A percentile compares a stretch with the other conserved stretches of the same genome.
Conservation (phyloP, 176 grass and related monocot genomes). For the Zoysia pacifica region DNA sequence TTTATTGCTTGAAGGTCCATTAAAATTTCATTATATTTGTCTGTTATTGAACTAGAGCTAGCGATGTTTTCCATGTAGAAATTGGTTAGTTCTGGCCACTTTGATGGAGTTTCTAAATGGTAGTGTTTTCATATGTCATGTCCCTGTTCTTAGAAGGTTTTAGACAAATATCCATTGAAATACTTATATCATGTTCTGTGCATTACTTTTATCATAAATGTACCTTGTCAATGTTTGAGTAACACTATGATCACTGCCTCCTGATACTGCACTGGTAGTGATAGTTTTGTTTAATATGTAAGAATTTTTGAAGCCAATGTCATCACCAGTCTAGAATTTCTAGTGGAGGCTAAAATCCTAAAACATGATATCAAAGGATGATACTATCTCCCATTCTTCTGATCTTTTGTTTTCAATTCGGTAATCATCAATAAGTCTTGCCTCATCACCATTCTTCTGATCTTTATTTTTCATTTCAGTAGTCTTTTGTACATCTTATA, state of each 20-base stretch:
- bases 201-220: slow-evolving; percentile 17
- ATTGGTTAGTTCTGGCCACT: slow-evolving; percentile 2
- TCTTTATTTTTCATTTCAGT: too few relatives aligned
- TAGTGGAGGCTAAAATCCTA: neutral
- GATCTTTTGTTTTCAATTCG: neutral
- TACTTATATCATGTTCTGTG: neutral
- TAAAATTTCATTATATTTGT: slow-evolving; percentile 15
- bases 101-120: neutral
- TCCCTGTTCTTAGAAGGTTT: slow-evolving; percentile 9
- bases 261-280: neutral
- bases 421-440: neutral
- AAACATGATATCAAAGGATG: neutral
- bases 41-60: slow-evolving; percentile 5
- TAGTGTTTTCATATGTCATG: neutral
- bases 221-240: slow-evolving; percentile 12
- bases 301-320: slow-evolving; percentile 20
- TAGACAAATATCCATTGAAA: slow-evolving; percentile 10
- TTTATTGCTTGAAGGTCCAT: slow-evolving; percentile 96
- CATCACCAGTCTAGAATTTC: neutral
- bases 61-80: slow-evolving; percentile 8
- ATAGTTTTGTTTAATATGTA: neutral
- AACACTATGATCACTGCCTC: slow-evolving; percentile 16
- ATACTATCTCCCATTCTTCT: neutral
- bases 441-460: neutral
- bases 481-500: neutral